phyloP scores from a whole-genome alignment of 495 filamentous ascomycete genomes.

The Penicillium ucsense region DNA sequence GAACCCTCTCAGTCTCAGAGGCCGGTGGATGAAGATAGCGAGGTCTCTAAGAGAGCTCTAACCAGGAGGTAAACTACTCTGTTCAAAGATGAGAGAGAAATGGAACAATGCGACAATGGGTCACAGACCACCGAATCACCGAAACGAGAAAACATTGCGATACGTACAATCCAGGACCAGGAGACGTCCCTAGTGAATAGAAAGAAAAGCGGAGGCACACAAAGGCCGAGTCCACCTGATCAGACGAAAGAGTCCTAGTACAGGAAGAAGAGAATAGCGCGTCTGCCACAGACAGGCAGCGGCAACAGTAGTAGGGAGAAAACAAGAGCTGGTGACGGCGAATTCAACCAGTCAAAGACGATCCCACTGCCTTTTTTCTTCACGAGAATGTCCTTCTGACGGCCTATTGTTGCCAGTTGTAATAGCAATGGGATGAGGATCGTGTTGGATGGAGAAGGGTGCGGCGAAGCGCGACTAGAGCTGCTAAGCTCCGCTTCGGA shows the following conservation, averaged over 20 bases:
- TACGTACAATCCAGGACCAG: slow-evolving; percentile 41
- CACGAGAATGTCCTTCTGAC: too few relatives aligned
- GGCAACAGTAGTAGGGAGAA: not conserved
- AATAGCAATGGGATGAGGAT: not conserved
- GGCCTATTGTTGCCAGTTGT: too few relatives aligned
- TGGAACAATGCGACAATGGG: slow-evolving; percentile 1
- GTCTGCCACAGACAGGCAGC: slow-evolving; percentile 11
- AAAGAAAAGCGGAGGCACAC: slow-evolving; percentile 9
- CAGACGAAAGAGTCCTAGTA: slow-evolving; percentile 1
- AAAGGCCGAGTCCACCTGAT: not conserved
- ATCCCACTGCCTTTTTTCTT: too few relatives aligned
- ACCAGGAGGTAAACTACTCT: not conserved
- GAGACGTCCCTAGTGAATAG: slow-evolving; percentile 15
- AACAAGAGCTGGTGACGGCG: not conserved
- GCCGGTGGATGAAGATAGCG: not conserved
- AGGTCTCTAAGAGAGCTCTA: not conserved
- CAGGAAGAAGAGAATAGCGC: slow-evolving; percentile 6
- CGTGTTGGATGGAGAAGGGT: not conserved
- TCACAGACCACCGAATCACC: slow-evolving; percentile 4
- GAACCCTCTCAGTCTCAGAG: slow-evolving; percentile 9
- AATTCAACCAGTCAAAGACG: not conserved
- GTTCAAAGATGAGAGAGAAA: slow-evolving; percentile 3
- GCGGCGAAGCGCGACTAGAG: not conserved
- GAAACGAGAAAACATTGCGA: slow-evolving; percentile 19
- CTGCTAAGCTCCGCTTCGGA: slow-evolving; percentile 1